Evolutionary conservation across 2,329 filamentous ascomycete genomes (phyloP), one percentile per base, ranked within the genome.

Genomic region (Anisogramma anomala): DNA sequence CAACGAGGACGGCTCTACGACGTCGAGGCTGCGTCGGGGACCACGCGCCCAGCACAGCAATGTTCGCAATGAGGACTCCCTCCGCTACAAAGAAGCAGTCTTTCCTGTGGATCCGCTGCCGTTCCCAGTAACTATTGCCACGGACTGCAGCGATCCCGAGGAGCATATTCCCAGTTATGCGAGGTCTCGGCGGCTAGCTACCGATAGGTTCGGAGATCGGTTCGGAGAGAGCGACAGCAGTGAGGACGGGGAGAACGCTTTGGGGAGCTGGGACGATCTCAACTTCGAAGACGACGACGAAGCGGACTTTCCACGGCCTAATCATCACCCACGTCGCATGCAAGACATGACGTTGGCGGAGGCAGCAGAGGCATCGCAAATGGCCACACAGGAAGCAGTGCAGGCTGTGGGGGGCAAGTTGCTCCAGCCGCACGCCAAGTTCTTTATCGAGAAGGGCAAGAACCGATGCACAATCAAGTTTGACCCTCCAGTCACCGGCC

Each of bases 391-490:
- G 46, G 73, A 77, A 53, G 69, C 72, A 1, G 65, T 72, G 11
- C 64, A 66, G 42, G 71, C 71, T 2, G 71, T 73, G 1, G 72
- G 72, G 3, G 72, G 72, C 20, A 72, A 73, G 31, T 63, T 84
- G 4, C 70, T 88, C 60, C 69, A 69, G 25, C 85, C 85, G 0
- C 77, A 86, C 58, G 85, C 86, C 2, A 75, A 77, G 20, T 95
- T 96, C 62, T 82, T 80, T 55, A 93, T 95, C 41, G 79, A 83
- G 53, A 76, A 79, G 58, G 75, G 82, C 52, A 88, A 86, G 64
- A 85, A 77, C 63, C 86, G 82, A 60, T 89, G 91, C 52, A 87
- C 81, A 11, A 82, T 96, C 52, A 80, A 77, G 44, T 95, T 96
- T 52, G 77, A 88, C 52, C 83, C 85, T 42, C 81, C 83, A 0